Evolutionary conservation across 1,284 basidiomycete genomes (phyloP).

Genomic region (Neonothopanus nambi): DNA sequence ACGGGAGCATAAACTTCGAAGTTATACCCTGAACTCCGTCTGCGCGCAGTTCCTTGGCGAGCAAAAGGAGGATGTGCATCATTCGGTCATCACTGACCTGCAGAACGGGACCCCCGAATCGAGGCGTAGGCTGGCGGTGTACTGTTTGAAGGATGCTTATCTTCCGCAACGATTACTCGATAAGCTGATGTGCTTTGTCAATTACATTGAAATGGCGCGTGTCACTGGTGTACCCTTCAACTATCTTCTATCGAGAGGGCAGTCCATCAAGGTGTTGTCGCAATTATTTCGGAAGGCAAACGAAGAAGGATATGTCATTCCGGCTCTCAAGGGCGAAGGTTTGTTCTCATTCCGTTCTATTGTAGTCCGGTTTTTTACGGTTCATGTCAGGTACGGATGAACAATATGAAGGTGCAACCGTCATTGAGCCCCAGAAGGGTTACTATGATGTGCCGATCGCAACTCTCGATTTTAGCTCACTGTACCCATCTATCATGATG

Average conservation of each 20-base stretch:
- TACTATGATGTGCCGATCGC: slow-evolving; percentile 95
- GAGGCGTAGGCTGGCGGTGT: slow-evolving; percentile 86
- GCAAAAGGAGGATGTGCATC: slow-evolving; percentile 96
- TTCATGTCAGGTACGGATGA: slow-evolving; percentile 74
- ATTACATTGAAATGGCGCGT: slow-evolving; percentile 94
- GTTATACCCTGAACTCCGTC: slow-evolving; percentile 94
- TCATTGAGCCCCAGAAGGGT: slow-evolving; percentile 92
- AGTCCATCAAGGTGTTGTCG: slow-evolving; percentile 95
- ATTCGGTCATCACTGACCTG: slow-evolving; percentile 94
- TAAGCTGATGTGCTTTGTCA: slow-evolving; percentile 97
- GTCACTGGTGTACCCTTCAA: slow-evolving; percentile 99
- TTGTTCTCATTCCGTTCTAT: slow-evolving; percentile 8
- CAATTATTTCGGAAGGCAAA: slow-evolving; percentile 91
- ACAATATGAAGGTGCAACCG: slow-evolving; percentile 95
- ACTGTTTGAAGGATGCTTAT: slow-evolving; percentile 98
- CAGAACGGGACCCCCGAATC: slow-evolving; percentile 95
- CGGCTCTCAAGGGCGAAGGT: slow-evolving; percentile 84
- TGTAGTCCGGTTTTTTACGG: neutral
- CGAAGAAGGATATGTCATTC: slow-evolving; percentile 85
- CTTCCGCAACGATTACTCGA: slow-evolving; percentile 92
- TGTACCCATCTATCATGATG: slow-evolving; percentile 99
- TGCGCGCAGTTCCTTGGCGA: slow-evolving; percentile 95
- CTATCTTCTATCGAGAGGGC: slow-evolving; percentile 85
- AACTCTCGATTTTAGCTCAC: slow-evolving; percentile 94
- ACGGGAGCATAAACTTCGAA: slow-evolving; percentile 91